Conservation (phyloP, 2,329 filamentous ascomycete species). For the Neonectria punicea region DNA sequence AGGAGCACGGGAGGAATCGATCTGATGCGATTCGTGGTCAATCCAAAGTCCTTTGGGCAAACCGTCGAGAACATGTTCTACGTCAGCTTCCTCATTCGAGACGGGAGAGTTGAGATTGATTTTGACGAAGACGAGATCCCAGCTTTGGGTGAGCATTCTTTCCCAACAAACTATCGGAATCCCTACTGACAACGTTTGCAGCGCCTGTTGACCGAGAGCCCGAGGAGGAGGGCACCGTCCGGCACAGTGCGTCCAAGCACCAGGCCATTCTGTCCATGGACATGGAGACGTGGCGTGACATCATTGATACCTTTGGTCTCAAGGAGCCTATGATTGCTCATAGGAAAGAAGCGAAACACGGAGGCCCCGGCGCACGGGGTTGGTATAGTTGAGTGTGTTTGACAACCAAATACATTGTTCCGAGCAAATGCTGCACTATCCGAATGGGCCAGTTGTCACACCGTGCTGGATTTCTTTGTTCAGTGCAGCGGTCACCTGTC, state of each 20-base stretch:
- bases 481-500: not conserved
- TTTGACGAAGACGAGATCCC: slow-evolving; percentile 80
- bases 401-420: not conserved
- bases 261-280: slow-evolving; percentile 92
- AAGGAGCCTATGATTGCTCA: slow-evolving; percentile 87
- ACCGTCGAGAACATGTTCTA: slow-evolving; percentile 98
- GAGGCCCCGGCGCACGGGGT: slow-evolving; percentile 65
- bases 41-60: slow-evolving; percentile 90
- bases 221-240: slow-evolving; percentile 57
- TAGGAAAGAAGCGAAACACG: slow-evolving; percentile 67
- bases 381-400: slow-evolving; percentile 69
- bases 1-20: slow-evolving; percentile 77
- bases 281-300: slow-evolving; percentile 81
- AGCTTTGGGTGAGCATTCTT: slow-evolving; percentile 74
- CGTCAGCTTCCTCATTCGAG: slow-evolving; percentile 90
- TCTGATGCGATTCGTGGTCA: slow-evolving; percentile 88
- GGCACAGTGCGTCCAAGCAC: slow-evolving; percentile 71
- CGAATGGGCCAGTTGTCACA: not conserved
- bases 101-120: slow-evolving; percentile 80
- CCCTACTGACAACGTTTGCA: slow-evolving; percentile 34
- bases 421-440: not conserved
- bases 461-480: not conserved
- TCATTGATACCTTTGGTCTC: slow-evolving; percentile 82
- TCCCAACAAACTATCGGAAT: not conserved
- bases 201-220: slow-evolving; percentile 54